Conservation (phyloP, 1,139 yeast genomes). For the Blastobotrys elegans region DNA sequence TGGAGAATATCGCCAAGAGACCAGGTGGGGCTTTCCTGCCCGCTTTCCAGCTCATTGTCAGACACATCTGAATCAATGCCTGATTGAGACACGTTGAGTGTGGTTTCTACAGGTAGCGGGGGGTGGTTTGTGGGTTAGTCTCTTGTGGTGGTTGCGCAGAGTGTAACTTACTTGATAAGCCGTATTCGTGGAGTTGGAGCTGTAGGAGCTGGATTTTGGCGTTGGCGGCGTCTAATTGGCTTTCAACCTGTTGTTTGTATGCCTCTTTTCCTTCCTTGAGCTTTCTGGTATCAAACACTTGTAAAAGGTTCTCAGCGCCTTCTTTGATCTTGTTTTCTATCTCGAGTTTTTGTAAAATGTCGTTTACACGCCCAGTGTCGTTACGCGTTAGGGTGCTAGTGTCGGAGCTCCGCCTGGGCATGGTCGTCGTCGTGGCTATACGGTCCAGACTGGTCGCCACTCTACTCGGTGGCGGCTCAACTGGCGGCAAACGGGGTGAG, state of each 20-base stretch:
- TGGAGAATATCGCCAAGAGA: constrained; percentile 46
- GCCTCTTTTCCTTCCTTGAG: constrained; percentile 27
- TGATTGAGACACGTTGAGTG: background rate
- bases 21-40: constrained; percentile 44
- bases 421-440: background rate
- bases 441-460: background rate
- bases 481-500: constrained; percentile 3
- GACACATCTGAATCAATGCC: background rate
- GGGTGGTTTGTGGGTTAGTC: too few relatives aligned
- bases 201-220: constrained; percentile 33
- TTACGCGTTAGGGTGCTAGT: background rate
- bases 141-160: too few relatives aligned
- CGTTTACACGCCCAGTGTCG: constrained; percentile 23
- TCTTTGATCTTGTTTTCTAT: constrained; percentile 38
- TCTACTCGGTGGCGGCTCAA: background rate
- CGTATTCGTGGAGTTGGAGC: constrained; percentile 31
- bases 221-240: constrained; percentile 38
- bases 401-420: background rate
- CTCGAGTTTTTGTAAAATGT: constrained; percentile 35
- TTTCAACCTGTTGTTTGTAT: constrained; percentile 32
- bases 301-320: constrained; percentile 40
- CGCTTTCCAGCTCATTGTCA: constrained; percentile 15
- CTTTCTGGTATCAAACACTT: constrained; percentile 26
- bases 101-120: constrained; percentile 1
- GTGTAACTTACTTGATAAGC: constrained; percentile 18